Evolutionary conservation across 176 grass and related monocot genomes (phyloP), one percentile per base, ranked within the genome.

Genomic region (Olyra latifolia): DNA sequence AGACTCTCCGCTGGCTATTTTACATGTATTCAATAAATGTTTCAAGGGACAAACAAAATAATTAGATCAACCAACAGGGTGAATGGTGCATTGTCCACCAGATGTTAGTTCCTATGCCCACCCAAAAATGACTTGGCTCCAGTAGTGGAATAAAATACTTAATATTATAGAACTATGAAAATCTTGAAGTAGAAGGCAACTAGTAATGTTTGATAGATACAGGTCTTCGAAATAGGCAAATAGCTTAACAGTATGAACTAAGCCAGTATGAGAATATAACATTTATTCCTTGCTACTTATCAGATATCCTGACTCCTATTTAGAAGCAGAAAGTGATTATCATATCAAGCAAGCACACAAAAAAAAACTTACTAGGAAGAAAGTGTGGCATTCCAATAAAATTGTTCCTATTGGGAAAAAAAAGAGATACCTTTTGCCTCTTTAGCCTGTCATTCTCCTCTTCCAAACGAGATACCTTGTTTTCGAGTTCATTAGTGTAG

Each of bases 401-500:
- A 83, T 42, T 60, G n/a, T 35, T 35, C 32, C 32, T 52, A 62
- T 68, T 68, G 27, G 71, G 42, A 61, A 85, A 82, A 67, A 1
- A 77, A 59, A 56, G 56, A n/a, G n/a, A 35, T 85, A 98, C 96
- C 96, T 98, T 95, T 70, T 95, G 90, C 58, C 84, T 98, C 72
- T 91, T 98, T 58, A 98, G 75, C 75, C 72, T 79, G 62, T 87
- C 88, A 50, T 95, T 98, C 84, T 95, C 92, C 62, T 95, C 92
- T 87, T 98, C 92, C 52, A 98, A 80, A 72, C 84, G 86, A 50
- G 96, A 95, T 11, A 98, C 96, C 85, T 98, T 98, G 80, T 98
- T 95, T 91, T 95, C 92, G 3, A 98, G 86, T 83, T 98, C 96
- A 88, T 95, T 98, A 46, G 96, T 95, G 90, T 98, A 98, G 50